Evolutionary conservation across 2,329 filamentous ascomycete species (phyloP).

Genomic region (Penicillium sp.): DNA sequence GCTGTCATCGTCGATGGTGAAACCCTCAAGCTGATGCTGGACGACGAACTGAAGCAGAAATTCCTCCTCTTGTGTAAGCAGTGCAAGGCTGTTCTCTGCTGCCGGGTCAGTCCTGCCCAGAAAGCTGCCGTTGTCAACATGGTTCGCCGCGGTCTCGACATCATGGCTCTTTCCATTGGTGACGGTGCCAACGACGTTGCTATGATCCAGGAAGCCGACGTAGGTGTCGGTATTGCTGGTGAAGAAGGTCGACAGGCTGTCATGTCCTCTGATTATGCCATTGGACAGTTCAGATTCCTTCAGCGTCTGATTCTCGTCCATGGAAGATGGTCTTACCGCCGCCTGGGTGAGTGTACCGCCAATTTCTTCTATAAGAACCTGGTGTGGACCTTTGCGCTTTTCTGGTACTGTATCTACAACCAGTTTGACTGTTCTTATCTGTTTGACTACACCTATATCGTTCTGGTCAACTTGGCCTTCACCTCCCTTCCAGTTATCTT

Average conservation of each 20-base stretch:
- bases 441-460: constrained; percentile 96
- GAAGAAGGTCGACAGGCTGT: constrained; percentile 89
- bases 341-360: constrained; percentile 87
- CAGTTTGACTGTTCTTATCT: constrained; percentile 96
- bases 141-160: constrained; percentile 92
- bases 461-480: constrained; percentile 95
- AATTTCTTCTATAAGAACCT: constrained; percentile 99
- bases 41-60: constrained; percentile 81
- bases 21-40: constrained; percentile 81
- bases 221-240: constrained; percentile 94
- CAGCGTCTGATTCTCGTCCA: constrained; percentile 84
- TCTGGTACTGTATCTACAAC: constrained; percentile 96
- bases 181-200: constrained; percentile 95
- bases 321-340: constrained; percentile 93
- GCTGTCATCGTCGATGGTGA: constrained; percentile 95
- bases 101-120: constrained; percentile 92
- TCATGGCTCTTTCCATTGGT: constrained; percentile 92
- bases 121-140: constrained; percentile 96
- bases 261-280: constrained; percentile 95
- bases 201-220: constrained; percentile 96
- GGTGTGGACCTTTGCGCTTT: constrained; percentile 93
- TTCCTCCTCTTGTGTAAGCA: constrained; percentile 95
- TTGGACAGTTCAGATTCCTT: constrained; percentile 89
- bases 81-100: constrained; percentile 95
- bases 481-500: constrained; percentile 93